A percentile compares a stretch with the other conserved stretches of the same genome.
Evolutionary conservation across 2,329 filamentous ascomycete species (phyloP).

Genomic region (Ophiocordyceps camponoti-leonardi): DNA sequence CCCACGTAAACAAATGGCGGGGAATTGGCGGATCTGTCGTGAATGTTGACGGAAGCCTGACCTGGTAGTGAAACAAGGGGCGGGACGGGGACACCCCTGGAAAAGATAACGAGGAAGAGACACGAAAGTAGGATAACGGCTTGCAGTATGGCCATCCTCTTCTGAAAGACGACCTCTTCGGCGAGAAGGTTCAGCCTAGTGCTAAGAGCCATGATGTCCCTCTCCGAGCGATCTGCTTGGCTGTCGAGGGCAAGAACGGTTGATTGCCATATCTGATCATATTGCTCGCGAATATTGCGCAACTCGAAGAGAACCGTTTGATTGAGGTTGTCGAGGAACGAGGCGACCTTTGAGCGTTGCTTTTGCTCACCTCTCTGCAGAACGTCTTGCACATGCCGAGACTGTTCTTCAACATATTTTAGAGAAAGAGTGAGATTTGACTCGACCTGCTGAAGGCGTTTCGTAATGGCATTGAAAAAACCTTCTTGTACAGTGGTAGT

Average conservation of each 20-base stretch:
- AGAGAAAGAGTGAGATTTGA: constrained; percentile 83
- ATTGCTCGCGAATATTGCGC: constrained; percentile 61
- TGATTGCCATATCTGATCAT: constrained; percentile 93
- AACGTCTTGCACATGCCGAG: constrained; percentile 72
- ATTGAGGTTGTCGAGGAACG: constrained; percentile 75
- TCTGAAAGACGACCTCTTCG: constrained; percentile 78
- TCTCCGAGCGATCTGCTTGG: constrained; percentile 69
- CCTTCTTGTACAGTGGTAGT: constrained; percentile 86
- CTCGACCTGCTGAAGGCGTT: constrained; percentile 79
- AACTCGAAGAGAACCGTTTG: constrained; percentile 70
- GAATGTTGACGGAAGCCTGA: constrained; percentile 4
- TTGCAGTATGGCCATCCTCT: constrained; percentile 86
- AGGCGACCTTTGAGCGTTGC: constrained; percentile 67
- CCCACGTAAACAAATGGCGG: not conserved
- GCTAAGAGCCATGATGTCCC: constrained; percentile 69
- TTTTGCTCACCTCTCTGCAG: constrained; percentile 75
- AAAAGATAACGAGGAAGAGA: constrained; percentile 75
- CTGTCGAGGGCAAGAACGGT: constrained; percentile 83
- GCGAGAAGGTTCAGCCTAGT: constrained; percentile 70
- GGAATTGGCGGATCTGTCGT: not conserved
- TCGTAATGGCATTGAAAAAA: constrained; percentile 94
- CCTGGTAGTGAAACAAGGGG: constrained; percentile 14
- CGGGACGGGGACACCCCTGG: constrained; percentile 27
- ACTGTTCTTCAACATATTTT: constrained; percentile 95
- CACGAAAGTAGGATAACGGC: constrained; percentile 75